These are phyloP conservation scores for Scenedesmus sp. DNA, from an alignment of 163 green algal genomes.

Conservation along the genomic window DNA sequence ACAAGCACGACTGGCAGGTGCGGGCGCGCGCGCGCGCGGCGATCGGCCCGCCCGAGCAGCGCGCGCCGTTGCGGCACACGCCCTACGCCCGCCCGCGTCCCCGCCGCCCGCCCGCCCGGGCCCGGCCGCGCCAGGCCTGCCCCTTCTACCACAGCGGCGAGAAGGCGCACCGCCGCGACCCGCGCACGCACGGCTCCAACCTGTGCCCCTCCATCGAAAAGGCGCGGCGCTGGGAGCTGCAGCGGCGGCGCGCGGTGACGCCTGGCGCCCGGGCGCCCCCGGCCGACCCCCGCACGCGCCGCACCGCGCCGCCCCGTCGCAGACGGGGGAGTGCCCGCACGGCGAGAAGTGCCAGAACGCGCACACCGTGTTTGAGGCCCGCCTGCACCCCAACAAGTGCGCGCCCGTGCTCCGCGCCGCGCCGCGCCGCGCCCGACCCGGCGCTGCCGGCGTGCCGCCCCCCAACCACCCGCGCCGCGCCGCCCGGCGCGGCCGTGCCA, in stretches of 20 bases:
- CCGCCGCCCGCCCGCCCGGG: too few species aligned
- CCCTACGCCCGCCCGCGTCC: too few species aligned
- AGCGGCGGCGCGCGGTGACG: neutral
- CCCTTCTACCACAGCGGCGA: conserved; percentile 72
- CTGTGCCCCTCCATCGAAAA: conserved; percentile 7
- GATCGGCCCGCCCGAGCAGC: too few species aligned
- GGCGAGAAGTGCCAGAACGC: conserved; percentile 13
- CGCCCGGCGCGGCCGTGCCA: too few species aligned
- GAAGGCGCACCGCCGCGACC: conserved; percentile 74
- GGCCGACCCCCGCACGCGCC: neutral
- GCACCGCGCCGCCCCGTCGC: neutral
- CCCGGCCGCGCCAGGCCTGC: too few species aligned
- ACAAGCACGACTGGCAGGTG: conserved; percentile 80
- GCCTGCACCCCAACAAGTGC: too few species aligned
- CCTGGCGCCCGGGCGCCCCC: neutral
- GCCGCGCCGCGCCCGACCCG: too few species aligned
- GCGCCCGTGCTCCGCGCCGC: neutral
- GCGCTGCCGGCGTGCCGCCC: neutral
- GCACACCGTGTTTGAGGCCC: conserved; percentile 31
- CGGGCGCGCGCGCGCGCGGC: too few species aligned
- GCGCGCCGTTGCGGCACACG: too few species aligned
- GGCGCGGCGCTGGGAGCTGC: neutral
- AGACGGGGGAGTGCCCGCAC: neutral
- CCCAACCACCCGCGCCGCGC: neutral
- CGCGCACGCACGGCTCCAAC: conserved; percentile 33